phyloP scores from a whole-genome alignment of 2,329 filamentous ascomycete genomes.

The Penicillium sp. region DNA sequence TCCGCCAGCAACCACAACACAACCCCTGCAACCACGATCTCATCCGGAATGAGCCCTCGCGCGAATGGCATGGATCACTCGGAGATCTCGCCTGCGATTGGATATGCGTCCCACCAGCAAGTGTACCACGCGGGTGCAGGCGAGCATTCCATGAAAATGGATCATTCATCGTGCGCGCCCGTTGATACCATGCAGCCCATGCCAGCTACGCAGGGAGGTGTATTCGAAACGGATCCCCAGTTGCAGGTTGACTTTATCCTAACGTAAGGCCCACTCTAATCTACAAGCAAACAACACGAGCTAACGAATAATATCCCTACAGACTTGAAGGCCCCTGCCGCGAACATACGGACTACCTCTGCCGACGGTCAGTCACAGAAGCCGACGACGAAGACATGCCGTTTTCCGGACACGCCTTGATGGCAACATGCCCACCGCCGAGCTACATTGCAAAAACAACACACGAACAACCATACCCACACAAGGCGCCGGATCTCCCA shows the following conservation, averaged over 20 bases:
- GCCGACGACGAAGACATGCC: conserved; percentile 60
- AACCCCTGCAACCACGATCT: conserved; percentile 36
- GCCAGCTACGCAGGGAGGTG: conserved; percentile 30
- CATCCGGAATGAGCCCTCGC: conserved; percentile 32
- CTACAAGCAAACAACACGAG: background rate
- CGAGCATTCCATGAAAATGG: conserved; percentile 27
- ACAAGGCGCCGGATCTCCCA: conserved; percentile 75
- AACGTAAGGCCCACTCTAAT: conserved; percentile 36
- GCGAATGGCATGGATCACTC: conserved; percentile 26
- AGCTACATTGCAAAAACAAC: conserved; percentile 57
- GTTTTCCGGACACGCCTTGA: conserved; percentile 83
- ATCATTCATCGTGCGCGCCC: conserved; percentile 19
- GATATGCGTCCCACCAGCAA: conserved; percentile 25
- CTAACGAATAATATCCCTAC: conserved; percentile 15
- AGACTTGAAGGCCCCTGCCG: conserved; percentile 56
- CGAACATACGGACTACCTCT: conserved; percentile 72
- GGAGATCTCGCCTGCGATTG: conserved; percentile 29
- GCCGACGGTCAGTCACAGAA: conserved; percentile 66
- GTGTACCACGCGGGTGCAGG: conserved; percentile 21
- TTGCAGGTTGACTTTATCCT: conserved; percentile 49
- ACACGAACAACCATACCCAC: conserved; percentile 54
- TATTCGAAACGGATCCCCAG: conserved; percentile 48
- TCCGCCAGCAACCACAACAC: conserved; percentile 28
- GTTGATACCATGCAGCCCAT: conserved; percentile 13
- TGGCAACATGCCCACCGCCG: conserved; percentile 84